phyloP scores from a whole-genome alignment of 192 early-diverging fungal species.

The Entomortierella beljakovae region DNA sequence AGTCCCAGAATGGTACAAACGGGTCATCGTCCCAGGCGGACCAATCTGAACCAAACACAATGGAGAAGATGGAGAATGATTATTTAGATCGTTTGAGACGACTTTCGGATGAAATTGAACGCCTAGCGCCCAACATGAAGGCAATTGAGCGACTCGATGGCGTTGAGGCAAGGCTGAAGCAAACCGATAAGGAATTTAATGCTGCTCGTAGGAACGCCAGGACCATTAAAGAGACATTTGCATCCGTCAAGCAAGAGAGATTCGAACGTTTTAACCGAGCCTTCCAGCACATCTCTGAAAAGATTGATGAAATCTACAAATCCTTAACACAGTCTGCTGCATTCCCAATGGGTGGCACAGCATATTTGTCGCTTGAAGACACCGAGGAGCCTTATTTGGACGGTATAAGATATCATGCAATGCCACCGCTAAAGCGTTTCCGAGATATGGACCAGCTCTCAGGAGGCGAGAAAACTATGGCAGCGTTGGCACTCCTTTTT shows the following conservation, averaged over 20 bases:
- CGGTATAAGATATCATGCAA: constrained; percentile 97
- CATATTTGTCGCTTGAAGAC: constrained; percentile 93
- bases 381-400: constrained; percentile 95
- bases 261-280: constrained; percentile 84
- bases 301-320: constrained; percentile 97
- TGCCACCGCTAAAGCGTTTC: constrained; percentile 99
- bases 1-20: constrained; percentile 12
- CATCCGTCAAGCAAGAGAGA: constrained; percentile 81
- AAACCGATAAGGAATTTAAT: constrained; percentile 89
- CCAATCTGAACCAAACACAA: constrained; percentile 49
- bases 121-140: constrained; percentile 92
- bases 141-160: constrained; percentile 88
- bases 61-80: constrained; percentile 68
- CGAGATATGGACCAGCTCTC: constrained; percentile 99
- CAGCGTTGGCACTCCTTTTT: constrained; percentile 95
- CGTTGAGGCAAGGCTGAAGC: constrained; percentile 80
- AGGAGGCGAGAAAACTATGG: constrained; percentile 99
- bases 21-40: constrained; percentile 11
- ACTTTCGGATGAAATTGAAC: constrained; percentile 78
- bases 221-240: constrained; percentile 85
- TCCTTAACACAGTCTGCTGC: constrained; percentile 88
- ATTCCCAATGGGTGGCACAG: constrained; percentile 94
- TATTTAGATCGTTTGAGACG: constrained; percentile 72
- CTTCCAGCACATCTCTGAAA: constrained; percentile 89
- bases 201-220: constrained; percentile 83